Evolutionary conservation across 2,329 filamentous ascomycete genomes (phyloP).

Genomic region (Fusarium ambrosium): DNA sequence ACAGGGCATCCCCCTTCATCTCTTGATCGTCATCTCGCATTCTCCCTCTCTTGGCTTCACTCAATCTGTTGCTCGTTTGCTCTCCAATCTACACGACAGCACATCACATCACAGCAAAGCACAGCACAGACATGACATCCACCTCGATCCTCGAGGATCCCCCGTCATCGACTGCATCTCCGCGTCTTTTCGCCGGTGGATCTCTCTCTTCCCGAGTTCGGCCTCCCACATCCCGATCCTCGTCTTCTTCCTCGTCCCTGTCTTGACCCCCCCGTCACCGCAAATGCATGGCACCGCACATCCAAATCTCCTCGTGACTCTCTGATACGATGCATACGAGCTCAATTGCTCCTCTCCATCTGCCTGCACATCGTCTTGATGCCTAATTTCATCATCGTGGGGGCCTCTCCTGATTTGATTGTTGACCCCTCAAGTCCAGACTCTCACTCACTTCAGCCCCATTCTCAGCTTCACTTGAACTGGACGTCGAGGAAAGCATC

Average conservation of each 20-base stretch:
- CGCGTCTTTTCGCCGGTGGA: conserved; percentile 4
- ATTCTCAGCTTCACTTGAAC: conserved; percentile 13
- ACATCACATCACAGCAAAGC: neutral
- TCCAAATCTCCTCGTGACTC: conserved; percentile 3
- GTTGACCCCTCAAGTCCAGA: neutral
- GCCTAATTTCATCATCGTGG: neutral
- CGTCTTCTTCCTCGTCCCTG: neutral
- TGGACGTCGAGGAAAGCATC: conserved; percentile 1
- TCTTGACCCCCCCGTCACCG: neutral
- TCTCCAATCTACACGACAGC: neutral
- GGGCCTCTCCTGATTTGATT: neutral
- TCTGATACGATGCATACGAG: neutral
- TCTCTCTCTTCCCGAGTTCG: conserved; percentile 5
- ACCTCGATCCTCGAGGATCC: neutral
- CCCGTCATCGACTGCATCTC: conserved; percentile 11
- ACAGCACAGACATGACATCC: neutral
- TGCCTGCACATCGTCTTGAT: neutral
- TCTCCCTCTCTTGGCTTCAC: neutral
- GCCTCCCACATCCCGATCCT: conserved; percentile 12
- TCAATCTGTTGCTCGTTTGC: neutral
- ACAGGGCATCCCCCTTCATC: neutral
- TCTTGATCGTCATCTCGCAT: conserved; percentile 8
- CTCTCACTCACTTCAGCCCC: conserved; percentile 19
- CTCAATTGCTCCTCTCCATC: conserved; percentile 13
- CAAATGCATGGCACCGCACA: conserved; percentile 11